Base-by-base conservation (phyloP, 371 early-diverging fungal genomes). In the Coemansia sp. region DNA sequence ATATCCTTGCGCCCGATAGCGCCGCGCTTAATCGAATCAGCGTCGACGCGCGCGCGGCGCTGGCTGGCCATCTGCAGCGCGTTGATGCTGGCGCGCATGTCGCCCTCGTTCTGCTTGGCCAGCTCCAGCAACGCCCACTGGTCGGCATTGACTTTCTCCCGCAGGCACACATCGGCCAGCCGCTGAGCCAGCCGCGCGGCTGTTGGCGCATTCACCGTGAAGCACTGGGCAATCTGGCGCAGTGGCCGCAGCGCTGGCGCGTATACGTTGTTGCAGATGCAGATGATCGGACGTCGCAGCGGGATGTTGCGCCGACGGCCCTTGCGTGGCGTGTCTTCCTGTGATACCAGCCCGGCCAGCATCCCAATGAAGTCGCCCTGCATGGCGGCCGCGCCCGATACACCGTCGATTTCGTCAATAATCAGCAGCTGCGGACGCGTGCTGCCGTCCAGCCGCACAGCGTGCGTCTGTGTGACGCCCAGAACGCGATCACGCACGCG, bases 251-350 rank as follows among this genome's bases (percentile, higher is more conserved):
- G 81, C 1, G 87, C 94, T 26, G 96, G 90, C 2, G 93, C 90
- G 78, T 90, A 98, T 85, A 82, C 85, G 72, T 97, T 97, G 77
- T 98, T 98, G 83, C 99, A 98, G 55, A 98, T 95, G 81, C 98
- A 98, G 35, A 98, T 97, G 57, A 98, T 95, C 33, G 99, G 99
- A 10, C 97, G 83, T 53, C 86, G 76, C 31, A 95, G 81, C 4
- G 85, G 36, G 85, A n/a, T 61, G 49, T 51, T 26, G 57, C 20
- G 31, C 20, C 39, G 31, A 11, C 55, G 42, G 9, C 3, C 80
- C 42, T 43, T 43, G 9, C 20, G n/a, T 45, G 47, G 20, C 47
- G n/a, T 20, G 9, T 20, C 47, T n/a, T 20, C 47, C 20, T 45
- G 16, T 1, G 47, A n/a, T 8, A 20, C 47, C 14, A 45, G 26